Evolutionary conservation across 2,329 filamentous ascomycete genomes (phyloP).

Genomic region (Fusarium xylarioides): DNA sequence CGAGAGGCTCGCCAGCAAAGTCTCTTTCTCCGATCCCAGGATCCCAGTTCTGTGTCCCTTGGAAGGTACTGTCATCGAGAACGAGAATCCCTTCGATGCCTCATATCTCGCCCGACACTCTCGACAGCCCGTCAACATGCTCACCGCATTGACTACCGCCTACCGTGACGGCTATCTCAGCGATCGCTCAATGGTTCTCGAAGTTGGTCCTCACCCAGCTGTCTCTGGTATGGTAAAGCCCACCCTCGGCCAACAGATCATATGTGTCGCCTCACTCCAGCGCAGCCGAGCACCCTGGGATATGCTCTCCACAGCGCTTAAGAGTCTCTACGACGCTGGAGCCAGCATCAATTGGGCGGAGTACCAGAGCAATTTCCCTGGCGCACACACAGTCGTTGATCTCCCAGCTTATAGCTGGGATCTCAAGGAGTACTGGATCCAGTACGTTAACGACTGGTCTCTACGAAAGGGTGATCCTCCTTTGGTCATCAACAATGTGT

Average conservation of each 20-base stretch:
- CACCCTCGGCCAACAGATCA: slow-evolving; percentile 18
- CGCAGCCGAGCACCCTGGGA: slow-evolving; percentile 20
- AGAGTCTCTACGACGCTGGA: slow-evolving; percentile 20
- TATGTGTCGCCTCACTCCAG: slow-evolving; percentile 23
- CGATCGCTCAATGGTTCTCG: slow-evolving; percentile 20
- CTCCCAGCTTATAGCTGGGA: slow-evolving; percentile 78
- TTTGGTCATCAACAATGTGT: slow-evolving; percentile 12
- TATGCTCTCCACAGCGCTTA: slow-evolving; percentile 7
- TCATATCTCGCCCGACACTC: slow-evolving; percentile 27
- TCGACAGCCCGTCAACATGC: slow-evolving; percentile 30
- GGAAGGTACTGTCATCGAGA: slow-evolving; percentile 16
- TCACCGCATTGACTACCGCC: slow-evolving; percentile 3
- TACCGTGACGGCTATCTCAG: slow-evolving; percentile 2
- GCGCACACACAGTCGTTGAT: slow-evolving; percentile 55
- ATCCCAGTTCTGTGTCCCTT: slow-evolving; percentile 26
- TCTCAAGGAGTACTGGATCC: slow-evolving; percentile 75
- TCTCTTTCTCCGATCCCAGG: neutral
- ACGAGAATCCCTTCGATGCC: neutral
- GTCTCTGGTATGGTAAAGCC: slow-evolving; percentile 33
- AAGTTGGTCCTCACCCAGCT: slow-evolving; percentile 34
- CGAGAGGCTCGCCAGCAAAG: slow-evolving; percentile 38
- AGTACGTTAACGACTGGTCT: slow-evolving; percentile 74
- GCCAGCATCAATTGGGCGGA: slow-evolving; percentile 35
- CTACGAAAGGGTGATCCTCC: slow-evolving; percentile 66
- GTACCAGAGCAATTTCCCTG: slow-evolving; percentile 42